These are phyloP conservation scores for Alternaria hordeiaustralica DNA, from an alignment of 2,329 filamentous ascomycete species.

Conservation along the genomic window DNA sequence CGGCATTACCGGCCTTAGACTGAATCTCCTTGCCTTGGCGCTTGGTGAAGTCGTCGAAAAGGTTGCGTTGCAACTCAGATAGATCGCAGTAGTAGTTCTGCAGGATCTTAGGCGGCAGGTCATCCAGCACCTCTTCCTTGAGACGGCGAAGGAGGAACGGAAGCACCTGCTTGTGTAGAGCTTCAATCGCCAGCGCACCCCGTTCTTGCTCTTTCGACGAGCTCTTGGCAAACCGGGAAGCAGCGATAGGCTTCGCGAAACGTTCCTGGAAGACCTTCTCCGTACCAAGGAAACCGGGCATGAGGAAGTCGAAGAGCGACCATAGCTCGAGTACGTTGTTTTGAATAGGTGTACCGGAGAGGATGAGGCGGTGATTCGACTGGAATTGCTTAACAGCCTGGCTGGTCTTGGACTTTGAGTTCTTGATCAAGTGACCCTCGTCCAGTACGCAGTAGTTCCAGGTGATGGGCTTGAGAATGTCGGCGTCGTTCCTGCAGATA, in stretches of 20 bases:
- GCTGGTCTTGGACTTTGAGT: slow-evolving; percentile 95
- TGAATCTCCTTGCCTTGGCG: slow-evolving; percentile 89
- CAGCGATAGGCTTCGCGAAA: slow-evolving; percentile 93
- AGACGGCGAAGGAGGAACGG: slow-evolving; percentile 94
- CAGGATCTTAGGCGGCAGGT: slow-evolving; percentile 95
- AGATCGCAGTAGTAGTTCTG: slow-evolving; percentile 99
- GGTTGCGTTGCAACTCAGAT: slow-evolving; percentile 89
- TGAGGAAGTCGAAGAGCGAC: slow-evolving; percentile 98
- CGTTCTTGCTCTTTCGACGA: slow-evolving; percentile 98
- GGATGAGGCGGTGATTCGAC: slow-evolving; percentile 93
- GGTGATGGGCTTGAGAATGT: slow-evolving; percentile 78
- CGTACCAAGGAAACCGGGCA: slow-evolving; percentile 95
- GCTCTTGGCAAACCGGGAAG: slow-evolving; percentile 93
- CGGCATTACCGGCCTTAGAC: slow-evolving; percentile 76
- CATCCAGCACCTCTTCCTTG: slow-evolving; percentile 96
- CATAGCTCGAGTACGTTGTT: slow-evolving; percentile 97
- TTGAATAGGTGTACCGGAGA: slow-evolving; percentile 96
- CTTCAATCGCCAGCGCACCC: slow-evolving; percentile 93
- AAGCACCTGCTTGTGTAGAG: slow-evolving; percentile 96
- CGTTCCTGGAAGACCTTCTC: slow-evolving; percentile 97
- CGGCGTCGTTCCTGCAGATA: slow-evolving; percentile 94
- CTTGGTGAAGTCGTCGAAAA: slow-evolving; percentile 96
- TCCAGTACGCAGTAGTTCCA: slow-evolving; percentile 99
- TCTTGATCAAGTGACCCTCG: slow-evolving; percentile 98
- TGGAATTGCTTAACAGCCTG: slow-evolving; percentile 86